A percentile compares a stretch with the other conserved stretches of the same genome.
phyloP scores from a whole-genome alignment of 2,329 filamentous ascomycete species.

The Nannizziopsis barbatae region DNA sequence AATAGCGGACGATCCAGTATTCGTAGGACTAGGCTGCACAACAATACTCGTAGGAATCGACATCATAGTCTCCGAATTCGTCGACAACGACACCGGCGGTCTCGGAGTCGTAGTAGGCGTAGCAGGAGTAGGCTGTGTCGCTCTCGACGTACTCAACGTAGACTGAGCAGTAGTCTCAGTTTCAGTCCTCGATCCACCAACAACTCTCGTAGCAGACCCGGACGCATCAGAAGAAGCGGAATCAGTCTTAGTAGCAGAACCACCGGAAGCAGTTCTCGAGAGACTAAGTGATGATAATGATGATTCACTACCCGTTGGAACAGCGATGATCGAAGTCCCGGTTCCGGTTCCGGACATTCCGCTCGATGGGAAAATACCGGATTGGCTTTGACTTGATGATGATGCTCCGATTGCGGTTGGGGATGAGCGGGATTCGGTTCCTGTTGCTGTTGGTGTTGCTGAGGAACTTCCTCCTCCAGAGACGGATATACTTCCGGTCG shows the following conservation, averaged over 20 bases:
- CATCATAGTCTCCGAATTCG: slow-evolving; percentile 14
- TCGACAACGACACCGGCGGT: slow-evolving; percentile 8
- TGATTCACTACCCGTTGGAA: slow-evolving; percentile 1
- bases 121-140: slow-evolving; percentile 8
- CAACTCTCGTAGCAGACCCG: slow-evolving; percentile 2
- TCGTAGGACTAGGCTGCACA: slow-evolving; percentile 20
- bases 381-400: slow-evolving; percentile 10
- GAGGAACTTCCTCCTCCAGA: too few species aligned
- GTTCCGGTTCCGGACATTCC: slow-evolving; percentile 5
- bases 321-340: not conserved
- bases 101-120: slow-evolving; percentile 6
- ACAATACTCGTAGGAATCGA: slow-evolving; percentile 17
- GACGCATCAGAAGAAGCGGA: not conserved
- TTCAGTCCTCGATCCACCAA: not conserved
- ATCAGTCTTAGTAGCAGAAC: not conserved
- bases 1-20: slow-evolving; percentile 24
- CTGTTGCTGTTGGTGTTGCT: not conserved
- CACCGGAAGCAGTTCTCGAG: too few species aligned
- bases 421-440: not conserved
- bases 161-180: not conserved
- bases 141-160: not conserved
- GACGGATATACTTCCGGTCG: not conserved
- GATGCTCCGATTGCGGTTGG: not conserved
- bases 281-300: not conserved
- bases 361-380: slow-evolving; percentile 13